Evolutionary conservation across 2,329 filamentous ascomycete species (phyloP).

Genomic region (Phyllosticta citrichinensis): DNA sequence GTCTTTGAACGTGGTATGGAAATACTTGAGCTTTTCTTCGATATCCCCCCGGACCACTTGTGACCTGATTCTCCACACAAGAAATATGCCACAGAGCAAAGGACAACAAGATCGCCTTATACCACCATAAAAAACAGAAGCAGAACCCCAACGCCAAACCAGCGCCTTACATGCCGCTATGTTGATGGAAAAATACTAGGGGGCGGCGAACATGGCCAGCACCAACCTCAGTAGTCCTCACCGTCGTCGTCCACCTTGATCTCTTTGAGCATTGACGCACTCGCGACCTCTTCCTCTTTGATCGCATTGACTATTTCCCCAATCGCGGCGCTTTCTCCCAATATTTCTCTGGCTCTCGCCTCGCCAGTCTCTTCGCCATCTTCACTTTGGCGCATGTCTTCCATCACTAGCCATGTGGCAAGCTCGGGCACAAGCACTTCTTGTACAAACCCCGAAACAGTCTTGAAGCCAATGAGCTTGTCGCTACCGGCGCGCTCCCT

Average conservation of each 20-base stretch:
- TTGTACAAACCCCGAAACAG: constrained; percentile 26
- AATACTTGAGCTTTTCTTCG: too few relatives aligned
- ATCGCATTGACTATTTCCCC: constrained; percentile 61
- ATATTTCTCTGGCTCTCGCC: constrained; percentile 42
- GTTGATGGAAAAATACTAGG: background rate
- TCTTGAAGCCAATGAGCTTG: constrained; percentile 19
- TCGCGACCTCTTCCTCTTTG: constrained; percentile 38
- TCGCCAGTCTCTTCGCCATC: constrained; percentile 33
- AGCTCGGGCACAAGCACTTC: constrained; percentile 62
- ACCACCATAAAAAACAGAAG: too few relatives aligned
- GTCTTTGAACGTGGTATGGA: too few relatives aligned
- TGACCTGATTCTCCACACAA: too few relatives aligned
- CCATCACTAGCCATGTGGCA: constrained; percentile 44
- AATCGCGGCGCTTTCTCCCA: constrained; percentile 57
- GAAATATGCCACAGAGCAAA: too few relatives aligned
- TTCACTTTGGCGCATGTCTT: constrained; percentile 49
- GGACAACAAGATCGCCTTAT: too few relatives aligned
- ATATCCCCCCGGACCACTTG: too few relatives aligned
- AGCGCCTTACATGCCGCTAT: background rate
- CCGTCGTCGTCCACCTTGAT: background rate
- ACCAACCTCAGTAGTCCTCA: background rate
- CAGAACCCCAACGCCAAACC: background rate
- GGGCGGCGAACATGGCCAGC: background rate
- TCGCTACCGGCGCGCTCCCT: constrained; percentile 17
- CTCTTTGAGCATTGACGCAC: background rate